Conservation (phyloP, 2,329 filamentous ascomycete species). For the Nigrospora osmanthi region DNA sequence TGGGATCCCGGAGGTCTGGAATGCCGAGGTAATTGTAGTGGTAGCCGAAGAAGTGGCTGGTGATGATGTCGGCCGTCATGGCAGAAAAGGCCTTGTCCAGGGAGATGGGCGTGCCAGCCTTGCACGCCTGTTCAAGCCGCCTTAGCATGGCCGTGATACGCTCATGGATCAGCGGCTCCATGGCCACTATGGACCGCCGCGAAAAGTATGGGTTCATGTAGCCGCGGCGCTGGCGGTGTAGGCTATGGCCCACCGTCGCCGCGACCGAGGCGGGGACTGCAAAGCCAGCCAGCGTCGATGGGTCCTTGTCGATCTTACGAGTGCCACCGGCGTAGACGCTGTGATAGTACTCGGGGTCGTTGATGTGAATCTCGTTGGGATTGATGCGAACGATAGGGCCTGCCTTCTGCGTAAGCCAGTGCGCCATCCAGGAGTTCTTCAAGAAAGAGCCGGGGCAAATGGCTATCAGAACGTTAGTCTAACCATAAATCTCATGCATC, state of each 20-base stretch:
- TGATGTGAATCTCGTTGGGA: slow-evolving; percentile 22
- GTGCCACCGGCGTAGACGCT: slow-evolving; percentile 10
- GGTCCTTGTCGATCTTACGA: slow-evolving; percentile 8
- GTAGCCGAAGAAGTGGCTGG: neutral
- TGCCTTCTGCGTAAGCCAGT: neutral
- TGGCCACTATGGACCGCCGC: slow-evolving; percentile 7
- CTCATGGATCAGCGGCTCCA: slow-evolving; percentile 11
- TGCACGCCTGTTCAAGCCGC: no score
- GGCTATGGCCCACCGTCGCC: neutral
- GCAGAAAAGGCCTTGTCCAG: neutral
- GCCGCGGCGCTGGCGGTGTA: slow-evolving; percentile 10
- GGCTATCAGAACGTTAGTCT: neutral
- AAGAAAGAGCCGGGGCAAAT: neutral
- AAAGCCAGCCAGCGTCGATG: neutral
- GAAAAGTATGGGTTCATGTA: slow-evolving; percentile 16
- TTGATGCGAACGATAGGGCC: slow-evolving; percentile 24
- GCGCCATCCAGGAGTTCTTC: neutral
- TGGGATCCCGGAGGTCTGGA: neutral
- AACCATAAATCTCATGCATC: slow-evolving; percentile 16
- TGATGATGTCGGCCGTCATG: slow-evolving; percentile 2
- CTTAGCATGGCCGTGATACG: no score
- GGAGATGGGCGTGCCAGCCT: neutral
- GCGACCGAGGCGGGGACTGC: neutral
- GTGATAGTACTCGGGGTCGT: slow-evolving; percentile 19
- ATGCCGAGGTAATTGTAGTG: neutral